Evolutionary conservation across 2,329 filamentous ascomycete species (phyloP).

Genomic region (Calonectria pteridis): DNA sequence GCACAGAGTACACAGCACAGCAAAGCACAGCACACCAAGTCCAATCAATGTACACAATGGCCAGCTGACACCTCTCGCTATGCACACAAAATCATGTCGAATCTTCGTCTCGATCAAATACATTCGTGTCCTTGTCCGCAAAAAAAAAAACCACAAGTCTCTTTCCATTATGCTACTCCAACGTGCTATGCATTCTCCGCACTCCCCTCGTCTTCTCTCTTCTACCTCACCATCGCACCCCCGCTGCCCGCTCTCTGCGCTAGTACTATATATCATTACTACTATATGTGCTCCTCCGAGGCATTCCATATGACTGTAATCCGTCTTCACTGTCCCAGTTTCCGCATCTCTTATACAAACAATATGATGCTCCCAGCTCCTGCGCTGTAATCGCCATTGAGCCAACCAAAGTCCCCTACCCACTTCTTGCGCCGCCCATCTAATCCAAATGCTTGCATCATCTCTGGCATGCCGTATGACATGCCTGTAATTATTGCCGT

Average conservation of each 20-base stretch:
- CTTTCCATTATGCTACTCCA: constrained; percentile 39
- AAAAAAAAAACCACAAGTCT: constrained; percentile 18
- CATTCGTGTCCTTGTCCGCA: background rate
- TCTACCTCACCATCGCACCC: background rate
- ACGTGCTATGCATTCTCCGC: constrained; percentile 17
- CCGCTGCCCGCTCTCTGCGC: background rate
- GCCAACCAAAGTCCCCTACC: constrained; percentile 21
- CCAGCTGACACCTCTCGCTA: background rate
- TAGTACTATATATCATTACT: constrained; percentile 41
- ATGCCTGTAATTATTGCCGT: background rate
- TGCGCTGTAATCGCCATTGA: constrained; percentile 21
- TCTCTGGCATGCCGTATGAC: background rate
- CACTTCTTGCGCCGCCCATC: constrained; percentile 26
- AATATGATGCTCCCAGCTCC: constrained; percentile 29
- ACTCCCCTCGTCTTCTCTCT: background rate
- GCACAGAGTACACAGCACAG: background rate
- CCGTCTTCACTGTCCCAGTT: constrained; percentile 25
- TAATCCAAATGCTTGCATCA: constrained; percentile 32
- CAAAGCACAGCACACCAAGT: background rate
- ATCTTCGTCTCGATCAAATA: background rate
- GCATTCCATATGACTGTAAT: constrained; percentile 36
- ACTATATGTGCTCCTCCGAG: constrained; percentile 37
- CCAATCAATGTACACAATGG: background rate
- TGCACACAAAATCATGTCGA: background rate
- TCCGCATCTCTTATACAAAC: constrained; percentile 39